These are phyloP conservation scores for Penicillium griseofulvum DNA, from an alignment of 2,329 filamentous ascomycete species.

Conservation along the genomic window DNA sequence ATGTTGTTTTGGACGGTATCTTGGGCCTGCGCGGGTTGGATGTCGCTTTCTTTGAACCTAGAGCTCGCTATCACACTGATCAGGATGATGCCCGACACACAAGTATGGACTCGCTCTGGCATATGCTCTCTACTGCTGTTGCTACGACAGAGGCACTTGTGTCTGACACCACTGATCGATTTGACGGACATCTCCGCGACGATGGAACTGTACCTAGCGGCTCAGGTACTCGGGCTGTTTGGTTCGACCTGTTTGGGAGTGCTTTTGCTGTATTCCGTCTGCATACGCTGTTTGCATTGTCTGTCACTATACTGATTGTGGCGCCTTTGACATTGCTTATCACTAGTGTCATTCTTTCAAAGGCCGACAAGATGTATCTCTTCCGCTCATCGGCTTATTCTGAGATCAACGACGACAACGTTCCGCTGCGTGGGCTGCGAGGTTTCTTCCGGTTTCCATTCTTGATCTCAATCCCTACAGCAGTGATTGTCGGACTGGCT, in stretches of 20 bases:
- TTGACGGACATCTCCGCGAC: conserved; percentile 59
- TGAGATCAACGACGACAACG: conserved; percentile 58
- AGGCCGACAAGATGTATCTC: conserved; percentile 80
- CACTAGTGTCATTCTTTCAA: conserved; percentile 66
- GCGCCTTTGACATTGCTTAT: conserved; percentile 71
- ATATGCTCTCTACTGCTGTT: conserved; percentile 86
- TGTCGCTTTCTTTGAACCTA: conserved; percentile 83
- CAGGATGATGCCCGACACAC: conserved; percentile 83
- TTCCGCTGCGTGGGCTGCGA: conserved; percentile 70
- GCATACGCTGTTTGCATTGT: conserved; percentile 82
- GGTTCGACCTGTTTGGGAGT: conserved; percentile 88
- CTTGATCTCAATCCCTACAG: conserved; percentile 65
- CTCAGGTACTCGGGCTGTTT: conserved; percentile 69
- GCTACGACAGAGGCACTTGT: conserved; percentile 71
- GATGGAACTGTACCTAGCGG: conserved; percentile 65
- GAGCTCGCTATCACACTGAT: conserved; percentile 84
- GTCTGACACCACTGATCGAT: conserved; percentile 63
- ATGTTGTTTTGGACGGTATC: conserved; percentile 72
- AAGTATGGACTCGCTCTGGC: conserved; percentile 68
- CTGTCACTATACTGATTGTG: conserved; percentile 76
- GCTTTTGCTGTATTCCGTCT: conserved; percentile 76
- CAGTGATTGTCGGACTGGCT: conserved; percentile 67
- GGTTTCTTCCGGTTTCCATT: conserved; percentile 84
- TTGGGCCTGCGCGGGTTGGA: conserved; percentile 85
- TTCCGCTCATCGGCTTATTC: conserved; percentile 67